phyloP scores from a whole-genome alignment of 192 early-diverging fungal species.

The Coemansia sp. region DNA sequence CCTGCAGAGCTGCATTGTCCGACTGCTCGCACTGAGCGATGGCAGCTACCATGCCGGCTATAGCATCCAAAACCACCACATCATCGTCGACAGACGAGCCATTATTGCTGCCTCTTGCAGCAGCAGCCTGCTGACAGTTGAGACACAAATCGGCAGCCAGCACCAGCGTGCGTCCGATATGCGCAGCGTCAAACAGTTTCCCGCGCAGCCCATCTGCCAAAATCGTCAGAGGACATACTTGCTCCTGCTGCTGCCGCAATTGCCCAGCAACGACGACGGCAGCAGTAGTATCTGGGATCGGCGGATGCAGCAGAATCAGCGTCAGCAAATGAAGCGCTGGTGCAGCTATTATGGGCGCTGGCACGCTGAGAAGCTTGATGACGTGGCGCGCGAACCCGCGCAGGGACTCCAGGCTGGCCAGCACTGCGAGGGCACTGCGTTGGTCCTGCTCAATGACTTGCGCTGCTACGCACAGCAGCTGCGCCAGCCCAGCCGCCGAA shows the following conservation, averaged over 20 bases:
- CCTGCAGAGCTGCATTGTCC: not conserved
- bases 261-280: not conserved
- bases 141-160: constrained; percentile 37
- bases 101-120: too few relatives aligned
- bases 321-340: constrained; percentile 41
- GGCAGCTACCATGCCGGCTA: constrained; percentile 16
- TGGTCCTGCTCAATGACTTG: constrained; percentile 12
- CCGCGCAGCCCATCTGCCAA: constrained; percentile 23
- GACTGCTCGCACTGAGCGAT: not conserved
- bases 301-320: constrained; percentile 24
- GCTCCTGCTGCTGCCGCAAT: too few relatives aligned
- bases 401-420: constrained; percentile 4
- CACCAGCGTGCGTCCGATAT: constrained; percentile 36
- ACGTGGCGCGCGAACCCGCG: constrained; percentile 28
- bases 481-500: not conserved
- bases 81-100: constrained; percentile 7
- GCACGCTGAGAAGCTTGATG: constrained; percentile 38
- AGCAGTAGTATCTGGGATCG: too few relatives aligned
- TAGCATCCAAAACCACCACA: constrained; percentile 24
- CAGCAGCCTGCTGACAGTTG: constrained; percentile 31
- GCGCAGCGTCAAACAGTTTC: constrained; percentile 43
- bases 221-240: constrained; percentile 8
- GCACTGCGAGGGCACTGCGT: not conserved
- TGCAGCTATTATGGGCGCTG: constrained; percentile 26
- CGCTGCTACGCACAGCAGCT: constrained; percentile 22